Evolutionary conservation across 2,329 filamentous ascomycete genomes (phyloP).

Genomic region (Truncatella angustata): DNA sequence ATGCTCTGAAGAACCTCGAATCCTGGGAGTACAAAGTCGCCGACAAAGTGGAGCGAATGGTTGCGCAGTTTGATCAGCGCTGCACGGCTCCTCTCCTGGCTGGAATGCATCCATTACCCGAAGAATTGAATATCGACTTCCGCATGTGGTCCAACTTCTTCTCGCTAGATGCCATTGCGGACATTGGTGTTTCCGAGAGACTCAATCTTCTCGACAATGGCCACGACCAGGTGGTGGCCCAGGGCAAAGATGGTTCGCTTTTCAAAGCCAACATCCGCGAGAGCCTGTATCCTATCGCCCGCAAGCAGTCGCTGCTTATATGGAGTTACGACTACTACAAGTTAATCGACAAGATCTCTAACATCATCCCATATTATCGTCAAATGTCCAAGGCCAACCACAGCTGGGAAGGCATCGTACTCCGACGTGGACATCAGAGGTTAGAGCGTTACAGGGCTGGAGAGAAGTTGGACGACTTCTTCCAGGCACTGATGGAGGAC

Average conservation of each 20-base stretch:
- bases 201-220: slow-evolving; percentile 51
- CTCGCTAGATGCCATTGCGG: slow-evolving; percentile 54
- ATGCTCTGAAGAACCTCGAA: slow-evolving; percentile 52
- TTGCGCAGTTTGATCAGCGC: slow-evolving; percentile 40
- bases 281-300: slow-evolving; percentile 47
- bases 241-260: slow-evolving; percentile 42
- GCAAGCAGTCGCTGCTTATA: slow-evolving; percentile 47
- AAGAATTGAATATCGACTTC: slow-evolving; percentile 47
- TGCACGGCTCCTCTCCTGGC: slow-evolving; percentile 37
- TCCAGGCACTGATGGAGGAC: slow-evolving; percentile 52
- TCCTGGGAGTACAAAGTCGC: slow-evolving; percentile 54
- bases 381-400: slow-evolving; percentile 36
- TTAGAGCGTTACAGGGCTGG: slow-evolving; percentile 43
- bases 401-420: slow-evolving; percentile 46
- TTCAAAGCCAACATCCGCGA: slow-evolving; percentile 47
- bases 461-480: slow-evolving; percentile 59
- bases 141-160: slow-evolving; percentile 54
- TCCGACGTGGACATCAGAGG: slow-evolving; percentile 41
- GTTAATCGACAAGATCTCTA: slow-evolving; percentile 42
- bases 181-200: slow-evolving; percentile 52
- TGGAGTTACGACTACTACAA: slow-evolving; percentile 53
- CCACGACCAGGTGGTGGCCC: slow-evolving; percentile 40
- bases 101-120: slow-evolving; percentile 22
- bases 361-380: slow-evolving; percentile 43
- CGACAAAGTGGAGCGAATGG: slow-evolving; percentile 45